These are phyloP conservation scores for Lasiosphaeria hispida DNA, from an alignment of 495 filamentous ascomycete species.

Conservation along the genomic window DNA sequence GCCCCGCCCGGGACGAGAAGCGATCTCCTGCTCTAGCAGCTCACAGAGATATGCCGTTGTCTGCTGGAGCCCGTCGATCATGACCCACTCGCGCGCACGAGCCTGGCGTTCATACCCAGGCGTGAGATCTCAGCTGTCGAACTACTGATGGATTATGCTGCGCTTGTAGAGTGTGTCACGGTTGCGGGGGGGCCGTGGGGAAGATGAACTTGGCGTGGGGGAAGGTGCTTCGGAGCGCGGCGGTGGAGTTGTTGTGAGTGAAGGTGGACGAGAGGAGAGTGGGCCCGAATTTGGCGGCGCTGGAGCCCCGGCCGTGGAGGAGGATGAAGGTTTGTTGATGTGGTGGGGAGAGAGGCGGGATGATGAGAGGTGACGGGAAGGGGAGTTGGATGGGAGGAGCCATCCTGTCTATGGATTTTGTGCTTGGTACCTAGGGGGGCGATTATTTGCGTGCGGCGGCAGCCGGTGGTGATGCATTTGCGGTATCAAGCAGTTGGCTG, in stretches of 20 bases:
- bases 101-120: not conserved
- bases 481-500: no score
- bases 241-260: not conserved
- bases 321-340: constrained; percentile 48
- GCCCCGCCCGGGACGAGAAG: constrained; percentile 25
- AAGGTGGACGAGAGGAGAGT: constrained; percentile 24
- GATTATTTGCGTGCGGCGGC: not conserved
- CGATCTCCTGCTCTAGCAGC: constrained; percentile 40
- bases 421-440: not conserved
- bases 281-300: constrained; percentile 31
- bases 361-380: constrained; percentile 32
- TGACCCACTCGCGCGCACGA: constrained; percentile 25
- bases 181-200: constrained; percentile 43
- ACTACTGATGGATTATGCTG: constrained; percentile 53
- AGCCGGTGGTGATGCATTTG: no score
- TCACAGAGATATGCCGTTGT: constrained; percentile 39
- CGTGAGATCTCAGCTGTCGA: constrained; percentile 44
- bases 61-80: constrained; percentile 43
- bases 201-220: constrained; percentile 42
- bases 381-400: not conserved
- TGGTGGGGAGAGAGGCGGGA: constrained; percentile 17
- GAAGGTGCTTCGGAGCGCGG: constrained; percentile 13
- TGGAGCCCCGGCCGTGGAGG: constrained; percentile 50
- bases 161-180: constrained; percentile 46
- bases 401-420: not conserved